Evolutionary conservation across 352 stramenopile genomes (phyloP).

Genomic region (Phytophthora podocarpi): DNA sequence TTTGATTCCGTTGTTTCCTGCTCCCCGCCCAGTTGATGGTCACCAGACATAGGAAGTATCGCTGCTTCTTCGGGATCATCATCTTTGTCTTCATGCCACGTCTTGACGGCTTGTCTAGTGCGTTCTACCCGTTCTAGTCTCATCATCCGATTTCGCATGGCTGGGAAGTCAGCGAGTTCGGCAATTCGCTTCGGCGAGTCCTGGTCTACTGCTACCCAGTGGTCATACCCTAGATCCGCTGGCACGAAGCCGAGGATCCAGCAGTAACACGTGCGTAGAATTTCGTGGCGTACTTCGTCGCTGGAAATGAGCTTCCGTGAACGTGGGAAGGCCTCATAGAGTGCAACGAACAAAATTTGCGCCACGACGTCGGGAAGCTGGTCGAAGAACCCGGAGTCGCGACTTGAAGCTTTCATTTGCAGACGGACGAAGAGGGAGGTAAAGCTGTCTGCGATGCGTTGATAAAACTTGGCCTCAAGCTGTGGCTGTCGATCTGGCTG

Average conservation of each 20-base stretch:
- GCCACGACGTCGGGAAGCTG: conserved; percentile 60
- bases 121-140: conserved; percentile 65
- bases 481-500: conserved; percentile 47
- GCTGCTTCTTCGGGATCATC: conserved; percentile 16
- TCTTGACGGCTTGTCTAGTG: conserved; percentile 58
- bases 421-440: conserved; percentile 65
- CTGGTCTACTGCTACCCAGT: conserved; percentile 66
- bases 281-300: conserved; percentile 36
- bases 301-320: conserved; percentile 54
- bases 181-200: conserved; percentile 65
- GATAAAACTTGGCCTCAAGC: conserved; percentile 53
- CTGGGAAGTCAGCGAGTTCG: conserved; percentile 62
- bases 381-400: conserved; percentile 62
- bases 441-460: conserved; percentile 74
- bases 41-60: not conserved
- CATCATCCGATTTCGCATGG: conserved; percentile 71
- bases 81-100: conserved; percentile 46
- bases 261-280: conserved; percentile 58
- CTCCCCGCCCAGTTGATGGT: not conserved
- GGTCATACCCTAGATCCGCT: conserved; percentile 42
- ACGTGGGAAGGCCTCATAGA: conserved; percentile 78
- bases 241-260: conserved; percentile 75
- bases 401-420: conserved; percentile 54
- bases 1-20: conserved; percentile 3
- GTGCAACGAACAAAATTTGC: conserved; percentile 63